These are phyloP conservation scores for Colletotrichum camelliae DNA, from an alignment of 2,329 filamentous ascomycete species.

Conservation along the genomic window DNA sequence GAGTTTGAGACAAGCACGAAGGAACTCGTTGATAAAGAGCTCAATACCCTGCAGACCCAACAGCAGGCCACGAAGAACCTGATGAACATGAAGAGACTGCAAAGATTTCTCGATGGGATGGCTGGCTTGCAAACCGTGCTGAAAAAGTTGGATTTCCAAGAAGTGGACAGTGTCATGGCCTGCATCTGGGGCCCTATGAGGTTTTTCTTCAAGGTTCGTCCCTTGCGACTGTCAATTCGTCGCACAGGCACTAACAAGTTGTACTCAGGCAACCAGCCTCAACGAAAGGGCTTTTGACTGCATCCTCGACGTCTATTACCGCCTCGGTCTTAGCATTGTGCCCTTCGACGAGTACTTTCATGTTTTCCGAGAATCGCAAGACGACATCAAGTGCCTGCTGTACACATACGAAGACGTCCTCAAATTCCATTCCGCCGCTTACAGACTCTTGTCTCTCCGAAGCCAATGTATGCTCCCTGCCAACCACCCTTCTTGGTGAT, in stretches of 20 bases:
- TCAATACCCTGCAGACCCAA: conserved; percentile 28
- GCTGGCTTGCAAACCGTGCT: neutral
- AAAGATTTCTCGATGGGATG: conserved; percentile 28
- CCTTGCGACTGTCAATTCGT: neutral
- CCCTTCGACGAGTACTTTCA: neutral
- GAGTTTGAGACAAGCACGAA: conserved; percentile 21
- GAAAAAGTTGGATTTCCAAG: neutral
- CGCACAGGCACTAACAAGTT: neutral
- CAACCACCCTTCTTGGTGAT: too few relatives aligned
- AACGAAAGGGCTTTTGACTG: conserved; percentile 18
- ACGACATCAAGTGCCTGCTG: neutral
- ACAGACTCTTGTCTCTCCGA: conserved; percentile 10
- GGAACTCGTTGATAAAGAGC: conserved; percentile 25
- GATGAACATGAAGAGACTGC: conserved; percentile 31
- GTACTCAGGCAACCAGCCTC: neutral
- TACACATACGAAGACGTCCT: conserved; percentile 11
- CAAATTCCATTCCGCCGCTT: neutral
- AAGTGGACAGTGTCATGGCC: conserved; percentile 22
- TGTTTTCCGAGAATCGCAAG: neutral
- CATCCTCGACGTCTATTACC: conserved; percentile 19
- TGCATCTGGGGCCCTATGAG: conserved; percentile 35
- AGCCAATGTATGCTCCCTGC: neutral
- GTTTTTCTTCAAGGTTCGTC: conserved; percentile 26
- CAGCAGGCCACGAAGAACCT: conserved; percentile 29
- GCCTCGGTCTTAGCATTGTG: neutral